Conservation (phyloP, 441 rosid species). For the Daphne laureola region DNA sequence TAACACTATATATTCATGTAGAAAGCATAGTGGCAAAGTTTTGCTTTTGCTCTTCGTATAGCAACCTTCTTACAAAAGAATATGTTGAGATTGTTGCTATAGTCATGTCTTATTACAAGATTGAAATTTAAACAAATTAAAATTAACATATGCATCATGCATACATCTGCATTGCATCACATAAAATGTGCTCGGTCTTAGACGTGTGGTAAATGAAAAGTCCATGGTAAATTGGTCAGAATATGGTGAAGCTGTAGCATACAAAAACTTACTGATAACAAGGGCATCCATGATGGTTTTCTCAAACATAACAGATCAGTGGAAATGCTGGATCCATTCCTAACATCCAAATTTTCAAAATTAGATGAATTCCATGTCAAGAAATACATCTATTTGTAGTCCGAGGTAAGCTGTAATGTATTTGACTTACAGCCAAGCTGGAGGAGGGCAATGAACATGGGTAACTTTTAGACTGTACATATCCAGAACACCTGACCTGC, state of each 20-base stretch:
- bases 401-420: slow-evolving; percentile 6
- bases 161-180: background rate
- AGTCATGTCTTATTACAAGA: too few relatives aligned
- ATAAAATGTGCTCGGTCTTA: too few relatives aligned
- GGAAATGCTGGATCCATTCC: slow-evolving; percentile 45
- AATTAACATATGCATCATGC: too few relatives aligned
- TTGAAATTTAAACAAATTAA: too few relatives aligned
- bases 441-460: slow-evolving; percentile 98
- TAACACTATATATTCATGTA: too few relatives aligned
- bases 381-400: slow-evolving; percentile 3
- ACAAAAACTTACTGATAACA: slow-evolving; percentile 59
- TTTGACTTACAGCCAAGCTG: slow-evolving; percentile 89
- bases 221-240: too few relatives aligned
- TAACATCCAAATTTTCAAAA: slow-evolving; percentile 18
- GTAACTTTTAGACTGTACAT: slow-evolving; percentile 50
- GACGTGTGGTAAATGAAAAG: too few relatives aligned
- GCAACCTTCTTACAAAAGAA: too few relatives aligned
- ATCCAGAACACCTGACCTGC: slow-evolving; percentile 93
- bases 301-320: slow-evolving; percentile 43
- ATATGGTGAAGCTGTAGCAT: too few relatives aligned
- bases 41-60: too few relatives aligned
- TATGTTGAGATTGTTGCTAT: too few relatives aligned
- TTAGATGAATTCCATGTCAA: background rate
- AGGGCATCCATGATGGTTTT: slow-evolving; percentile 84
- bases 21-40: too few relatives aligned